A percentile compares a stretch with the other conserved stretches of the same genome.
Conservation (phyloP, 768 basidiomycete species). For the Lactarius indigo region DNA sequence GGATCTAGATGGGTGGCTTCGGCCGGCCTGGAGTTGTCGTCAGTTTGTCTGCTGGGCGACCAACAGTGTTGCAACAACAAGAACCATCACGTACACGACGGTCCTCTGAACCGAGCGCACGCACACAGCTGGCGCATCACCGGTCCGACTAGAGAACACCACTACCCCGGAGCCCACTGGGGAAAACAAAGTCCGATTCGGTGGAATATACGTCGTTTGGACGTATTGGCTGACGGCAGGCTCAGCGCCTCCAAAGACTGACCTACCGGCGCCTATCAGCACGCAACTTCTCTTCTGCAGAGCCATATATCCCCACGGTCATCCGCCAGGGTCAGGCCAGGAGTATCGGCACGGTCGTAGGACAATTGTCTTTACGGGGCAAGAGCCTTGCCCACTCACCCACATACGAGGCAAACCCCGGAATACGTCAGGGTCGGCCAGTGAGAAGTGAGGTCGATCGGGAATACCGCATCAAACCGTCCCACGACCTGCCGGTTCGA, state of each 20-base stretch:
- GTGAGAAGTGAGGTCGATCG: background rate
- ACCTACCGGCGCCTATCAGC: background rate
- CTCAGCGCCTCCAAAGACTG: background rate
- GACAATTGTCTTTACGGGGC: background rate
- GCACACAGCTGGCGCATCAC: background rate
- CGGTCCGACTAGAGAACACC: slow-evolving; percentile 5
- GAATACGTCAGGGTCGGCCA: slow-evolving; percentile 6
- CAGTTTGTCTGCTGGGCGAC: background rate
- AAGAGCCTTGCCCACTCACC: background rate
- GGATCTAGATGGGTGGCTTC: background rate
- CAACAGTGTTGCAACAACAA: background rate
- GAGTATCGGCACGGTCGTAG: background rate
- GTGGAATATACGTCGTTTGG: background rate
- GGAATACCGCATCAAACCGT: background rate
- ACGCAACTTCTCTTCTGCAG: background rate
- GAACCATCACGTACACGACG: background rate
- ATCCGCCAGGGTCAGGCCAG: background rate
- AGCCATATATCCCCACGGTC: background rate
- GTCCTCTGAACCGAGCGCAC: slow-evolving; percentile 6
- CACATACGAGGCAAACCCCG: background rate
- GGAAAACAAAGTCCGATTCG: slow-evolving; percentile 8
- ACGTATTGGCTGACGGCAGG: background rate
- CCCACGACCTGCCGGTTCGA: background rate
- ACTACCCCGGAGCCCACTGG: background rate
- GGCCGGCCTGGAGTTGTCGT: background rate